Evolutionary conservation across 768 basidiomycete genomes (phyloP).

Genomic region (Crepidotus variabilis): DNA sequence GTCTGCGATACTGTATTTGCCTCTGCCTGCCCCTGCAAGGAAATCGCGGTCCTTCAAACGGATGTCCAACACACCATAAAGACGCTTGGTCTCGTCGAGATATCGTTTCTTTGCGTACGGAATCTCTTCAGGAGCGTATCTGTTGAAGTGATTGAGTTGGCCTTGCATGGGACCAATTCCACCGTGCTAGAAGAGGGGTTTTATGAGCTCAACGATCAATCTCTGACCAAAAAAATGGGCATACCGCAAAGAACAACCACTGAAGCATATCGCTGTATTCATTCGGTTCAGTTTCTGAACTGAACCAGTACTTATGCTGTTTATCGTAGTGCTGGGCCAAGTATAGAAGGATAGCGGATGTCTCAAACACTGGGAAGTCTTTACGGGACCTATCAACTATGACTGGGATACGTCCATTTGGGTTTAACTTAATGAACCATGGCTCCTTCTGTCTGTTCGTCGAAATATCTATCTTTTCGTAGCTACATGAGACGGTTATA

Average conservation of each 20-base stretch:
- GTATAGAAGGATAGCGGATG: constrained; percentile 80
- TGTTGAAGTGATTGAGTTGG: constrained; percentile 73
- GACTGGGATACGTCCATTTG: constrained; percentile 69
- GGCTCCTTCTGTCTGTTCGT: constrained; percentile 76
- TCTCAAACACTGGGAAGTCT: constrained; percentile 71
- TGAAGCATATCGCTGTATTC: constrained; percentile 71
- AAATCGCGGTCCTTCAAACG: constrained; percentile 75
- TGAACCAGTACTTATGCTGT: constrained; percentile 67
- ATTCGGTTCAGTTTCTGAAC: constrained; percentile 48
- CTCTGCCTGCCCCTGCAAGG: constrained; percentile 71
- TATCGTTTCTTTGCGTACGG: constrained; percentile 74
- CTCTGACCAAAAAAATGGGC: constrained; percentile 3
- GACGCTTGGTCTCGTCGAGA: constrained; percentile 73
- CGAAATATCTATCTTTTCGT: constrained; percentile 50
- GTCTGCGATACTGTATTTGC: constrained; percentile 70
- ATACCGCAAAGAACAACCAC: constrained; percentile 83
- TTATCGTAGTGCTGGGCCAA: constrained; percentile 79
- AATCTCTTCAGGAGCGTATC: constrained; percentile 59
- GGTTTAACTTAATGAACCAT: constrained; percentile 75
- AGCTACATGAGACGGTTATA: constrained; percentile 25
- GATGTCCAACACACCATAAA: constrained; percentile 81
- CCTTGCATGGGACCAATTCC: constrained; percentile 89
- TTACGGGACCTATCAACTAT: constrained; percentile 58
- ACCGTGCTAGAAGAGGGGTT: constrained; percentile 49
- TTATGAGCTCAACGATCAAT: neutral